These are phyloP conservation scores for Pilasporangium apinafurcum DNA, from an alignment of 352 stramenopile genomes.

Conservation along the genomic window DNA sequence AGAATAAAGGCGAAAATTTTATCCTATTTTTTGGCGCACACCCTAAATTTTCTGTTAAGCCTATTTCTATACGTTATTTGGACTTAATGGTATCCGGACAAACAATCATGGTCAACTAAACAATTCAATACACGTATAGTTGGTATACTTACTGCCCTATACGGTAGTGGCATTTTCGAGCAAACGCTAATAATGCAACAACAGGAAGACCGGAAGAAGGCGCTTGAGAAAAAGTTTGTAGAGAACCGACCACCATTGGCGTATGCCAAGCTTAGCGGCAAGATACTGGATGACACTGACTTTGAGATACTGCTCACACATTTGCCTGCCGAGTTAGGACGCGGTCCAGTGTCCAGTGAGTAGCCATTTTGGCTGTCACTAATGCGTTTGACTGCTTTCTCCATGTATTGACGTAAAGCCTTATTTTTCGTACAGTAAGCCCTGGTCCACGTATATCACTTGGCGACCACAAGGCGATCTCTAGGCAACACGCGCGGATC, in stretches of 20 bases:
- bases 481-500: conserved; percentile 65
- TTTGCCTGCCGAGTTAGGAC: conserved; percentile 64
- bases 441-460: conserved; percentile 47
- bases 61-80: not conserved
- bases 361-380: not conserved
- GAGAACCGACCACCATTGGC: conserved; percentile 71
- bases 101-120: too few species aligned
- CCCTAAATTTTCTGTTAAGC: not conserved
- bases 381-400: not conserved
- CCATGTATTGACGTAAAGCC: not conserved
- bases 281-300: conserved; percentile 43
- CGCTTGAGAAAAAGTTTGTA: conserved; percentile 73
- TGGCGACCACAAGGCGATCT: conserved; percentile 82
- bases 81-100: not conserved
- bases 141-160: too few species aligned
- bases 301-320: conserved; percentile 80
- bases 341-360: conserved; percentile 36
- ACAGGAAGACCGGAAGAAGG: conserved; percentile 64
- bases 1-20: conserved; percentile 86
- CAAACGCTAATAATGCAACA: conserved; percentile 17
- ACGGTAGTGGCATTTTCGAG: too few species aligned
- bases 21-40: conserved; percentile 14
- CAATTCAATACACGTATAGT: too few species aligned
- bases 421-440: conserved; percentile 10
- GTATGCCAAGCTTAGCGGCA: conserved; percentile 71